Evolutionary conservation across 768 basidiomycete species (phyloP).

Genomic region (Leccinum aurantiacum): DNA sequence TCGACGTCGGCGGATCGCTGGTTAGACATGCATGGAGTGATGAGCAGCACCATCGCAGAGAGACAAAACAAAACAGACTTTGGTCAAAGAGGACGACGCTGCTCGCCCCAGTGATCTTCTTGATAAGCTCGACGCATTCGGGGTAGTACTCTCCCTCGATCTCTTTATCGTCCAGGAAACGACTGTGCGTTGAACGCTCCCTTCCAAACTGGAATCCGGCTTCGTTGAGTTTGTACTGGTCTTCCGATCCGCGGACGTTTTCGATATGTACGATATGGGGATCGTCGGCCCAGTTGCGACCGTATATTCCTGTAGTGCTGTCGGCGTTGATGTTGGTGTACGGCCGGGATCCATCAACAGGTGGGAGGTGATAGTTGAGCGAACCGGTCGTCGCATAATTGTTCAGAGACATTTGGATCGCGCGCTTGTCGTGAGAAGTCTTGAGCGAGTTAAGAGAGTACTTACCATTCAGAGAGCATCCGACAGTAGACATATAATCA

Average conservation of each 20-base stretch:
- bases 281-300: slow-evolving; percentile 26
- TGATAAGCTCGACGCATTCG: slow-evolving; percentile 40
- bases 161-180: slow-evolving; percentile 37
- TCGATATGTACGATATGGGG: slow-evolving; percentile 23
- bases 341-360: slow-evolving; percentile 19
- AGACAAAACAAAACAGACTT: slow-evolving; percentile 27
- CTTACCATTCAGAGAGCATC: slow-evolving; percentile 15
- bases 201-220: slow-evolving; percentile 38
- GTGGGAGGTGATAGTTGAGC: slow-evolving; percentile 21
- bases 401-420: slow-evolving; percentile 9
- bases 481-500: not conserved
- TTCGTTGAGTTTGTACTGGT: slow-evolving; percentile 31
- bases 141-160: slow-evolving; percentile 41
- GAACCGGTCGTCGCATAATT: slow-evolving; percentile 20
- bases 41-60: not conserved
- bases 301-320: slow-evolving; percentile 8
- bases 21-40: not conserved
- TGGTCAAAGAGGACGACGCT: slow-evolving; percentile 43
- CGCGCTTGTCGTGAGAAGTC: not conserved
- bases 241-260: slow-evolving; percentile 38
- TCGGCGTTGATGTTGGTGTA: slow-evolving; percentile 22
- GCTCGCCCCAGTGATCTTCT: slow-evolving; percentile 39
- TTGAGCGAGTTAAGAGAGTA: slow-evolving; percentile 29
- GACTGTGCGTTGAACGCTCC: slow-evolving; percentile 22
- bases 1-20: slow-evolving; percentile 45